Evolutionary conservation across 176 grass and related monocot species (phyloP), one percentile per base, ranked within the genome.

Genomic region (Oryza longistaminata): DNA sequence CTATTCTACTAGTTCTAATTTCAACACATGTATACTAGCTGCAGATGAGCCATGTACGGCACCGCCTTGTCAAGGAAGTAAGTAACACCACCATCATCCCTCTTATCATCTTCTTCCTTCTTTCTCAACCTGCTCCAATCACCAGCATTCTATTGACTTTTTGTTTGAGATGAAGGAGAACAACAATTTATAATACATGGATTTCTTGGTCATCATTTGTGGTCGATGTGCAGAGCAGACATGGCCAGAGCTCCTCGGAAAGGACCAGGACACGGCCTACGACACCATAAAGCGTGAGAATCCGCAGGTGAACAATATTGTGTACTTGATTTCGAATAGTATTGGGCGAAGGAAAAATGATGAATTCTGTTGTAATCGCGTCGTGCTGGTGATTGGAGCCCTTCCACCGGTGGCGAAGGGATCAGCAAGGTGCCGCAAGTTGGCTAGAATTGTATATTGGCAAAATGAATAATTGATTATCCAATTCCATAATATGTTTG

Each of bases 241-340:
- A 3, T 85, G 83, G 83, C 83, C 74, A 21, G 65, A 85, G 74
- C 65, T 85, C 48, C 24, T 85, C 1, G 74, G 35, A 3, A 85
- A 70, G 65, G 83, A 77, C 65, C 6, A 44, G 35, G 19, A 77
- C 3, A 77, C 16, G 3, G 65, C 74, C 0, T 77, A 85, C 34
- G 19, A 3, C 0, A 3, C 2, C 17, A 60, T 85, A 58, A 52
- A 15, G 73, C 73, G 3, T 0, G 82, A 77, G 2, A 85, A 85
- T 46, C 65, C 74, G 0, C 64, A 85, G 35, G 74, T 85, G 64
- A 77, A 35, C 24, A n/a, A 77, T 3, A 24, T 85, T 9, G 66
- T 55, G 3, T 85, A 29, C 34, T 55, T 77, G 34, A 70, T 77
- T 15, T 85, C 83, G 0, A 5, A n/a, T n/a, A 22, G 48, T 34